Evolutionary conservation across 768 basidiomycete genomes (phyloP), one percentile per base, ranked within the genome.

Genomic region (Trametes cubensis): DNA sequence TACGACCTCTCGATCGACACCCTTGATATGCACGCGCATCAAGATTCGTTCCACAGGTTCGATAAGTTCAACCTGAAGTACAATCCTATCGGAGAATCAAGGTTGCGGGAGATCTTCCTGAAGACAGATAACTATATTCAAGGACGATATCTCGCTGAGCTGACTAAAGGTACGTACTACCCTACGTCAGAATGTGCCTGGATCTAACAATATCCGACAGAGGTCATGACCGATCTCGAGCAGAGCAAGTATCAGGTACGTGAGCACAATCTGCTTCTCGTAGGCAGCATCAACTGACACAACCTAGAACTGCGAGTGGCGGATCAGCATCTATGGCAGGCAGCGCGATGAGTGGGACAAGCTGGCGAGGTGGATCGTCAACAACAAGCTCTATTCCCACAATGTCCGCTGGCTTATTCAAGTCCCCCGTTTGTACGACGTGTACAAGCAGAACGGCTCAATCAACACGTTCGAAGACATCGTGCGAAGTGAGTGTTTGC

Each of bases 1-100:
- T 99, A 99, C 73, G 97, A 99, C 67, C 83, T 99, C 38, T 97
- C 95, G 13, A 98, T 99, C 72, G 97, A 99, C 72, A 99, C 97
- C 3, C 84, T 99, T 42, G 97, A 99, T 71, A 99, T 99, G 97
- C 97, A 98, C 65, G 97, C 96, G 0, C 96, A 99, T 74, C 90
- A 92, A 65, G 95, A 97, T 70, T 92, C 95, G 1, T 98, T 99
- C 81, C 96, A 99, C 74, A 90, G 97, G 15, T 98, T 97, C 71
- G 97, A 97, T 78, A 94, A 96, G 72, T 98, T 98, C 78, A 98
- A 98, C 69, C 79, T 97, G 45, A 94, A 98, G 75, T 98, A 98
- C 74, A 97, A 97, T 69, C 95, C 95, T 0, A 94, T 95, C 62
- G 97, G 97, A 60, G 95, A 98, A 76, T 95, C 92, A 4, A 80